Conservation (phyloP, 768 basidiomycete genomes). For the Rubroboletus satanas region DNA sequence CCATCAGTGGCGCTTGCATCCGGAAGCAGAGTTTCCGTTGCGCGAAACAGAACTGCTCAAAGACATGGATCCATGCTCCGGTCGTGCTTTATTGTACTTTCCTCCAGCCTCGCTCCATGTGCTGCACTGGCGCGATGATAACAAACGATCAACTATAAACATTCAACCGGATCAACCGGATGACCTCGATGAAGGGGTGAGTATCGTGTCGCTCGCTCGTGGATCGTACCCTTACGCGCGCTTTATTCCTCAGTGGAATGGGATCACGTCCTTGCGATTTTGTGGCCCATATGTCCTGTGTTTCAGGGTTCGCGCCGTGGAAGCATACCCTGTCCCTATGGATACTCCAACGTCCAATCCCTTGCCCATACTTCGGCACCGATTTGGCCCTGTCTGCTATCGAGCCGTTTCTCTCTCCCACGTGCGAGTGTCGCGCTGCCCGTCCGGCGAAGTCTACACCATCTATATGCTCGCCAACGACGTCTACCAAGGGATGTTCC, state of each 20-base stretch:
- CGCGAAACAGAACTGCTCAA: constrained; percentile 24
- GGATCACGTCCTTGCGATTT: constrained; percentile 42
- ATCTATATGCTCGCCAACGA: constrained; percentile 44
- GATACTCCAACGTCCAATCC: constrained; percentile 4
- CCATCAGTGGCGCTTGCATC: background rate
- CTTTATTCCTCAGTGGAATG: constrained; percentile 34
- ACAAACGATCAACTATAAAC: constrained; percentile 21
- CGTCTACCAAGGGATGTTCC: constrained; percentile 47
- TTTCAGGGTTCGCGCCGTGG: constrained; percentile 49
- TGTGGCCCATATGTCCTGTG: constrained; percentile 49
- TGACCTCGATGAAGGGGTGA: constrained; percentile 33
- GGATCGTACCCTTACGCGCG: background rate
- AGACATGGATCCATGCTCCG: constrained; percentile 32
- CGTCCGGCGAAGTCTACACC: constrained; percentile 36
- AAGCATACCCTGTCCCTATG: constrained; percentile 32
- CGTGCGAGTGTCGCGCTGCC: constrained; percentile 28
- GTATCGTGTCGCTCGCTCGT: constrained; percentile 2
- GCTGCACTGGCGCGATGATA: constrained; percentile 35
- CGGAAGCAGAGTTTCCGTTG: constrained; percentile 16
- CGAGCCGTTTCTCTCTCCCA: constrained; percentile 38
- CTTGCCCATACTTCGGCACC: constrained; percentile 20
- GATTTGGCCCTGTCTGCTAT: constrained; percentile 35
- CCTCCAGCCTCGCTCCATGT: constrained; percentile 33
- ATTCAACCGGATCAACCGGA: constrained; percentile 17
- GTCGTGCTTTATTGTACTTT: constrained; percentile 32